phyloP scores from a whole-genome alignment of 495 filamentous ascomycete genomes.

The Annulohypoxylon maeteangense region DNA sequence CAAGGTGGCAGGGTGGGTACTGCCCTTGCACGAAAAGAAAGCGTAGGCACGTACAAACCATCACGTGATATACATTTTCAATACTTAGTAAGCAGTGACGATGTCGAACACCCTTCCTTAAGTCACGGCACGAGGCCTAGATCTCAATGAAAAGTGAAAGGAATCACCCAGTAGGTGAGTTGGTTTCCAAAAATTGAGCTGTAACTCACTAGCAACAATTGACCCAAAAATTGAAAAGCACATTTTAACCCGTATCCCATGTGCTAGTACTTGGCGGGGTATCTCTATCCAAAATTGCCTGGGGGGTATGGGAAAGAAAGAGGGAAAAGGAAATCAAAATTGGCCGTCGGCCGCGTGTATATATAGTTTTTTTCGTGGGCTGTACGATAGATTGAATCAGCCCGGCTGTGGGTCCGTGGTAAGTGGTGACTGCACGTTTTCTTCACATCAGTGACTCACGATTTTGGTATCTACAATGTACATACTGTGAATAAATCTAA shows the following conservation, averaged over 20 bases:
- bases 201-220: background rate
- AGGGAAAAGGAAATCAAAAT: background rate
- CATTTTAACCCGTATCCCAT: conserved; percentile 1
- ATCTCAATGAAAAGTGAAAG: conserved; percentile 34
- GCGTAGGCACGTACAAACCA: conserved; percentile 17
- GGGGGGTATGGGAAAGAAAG: background rate
- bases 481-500: too few relatives aligned
- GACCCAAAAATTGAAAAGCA: conserved; percentile 12
- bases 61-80: background rate
- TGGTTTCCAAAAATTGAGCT: conserved; percentile 3
- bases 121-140: conserved; percentile 28
- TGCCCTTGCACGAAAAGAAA: conserved; percentile 12
- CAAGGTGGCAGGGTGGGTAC: background rate
- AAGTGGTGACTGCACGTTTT: too few relatives aligned
- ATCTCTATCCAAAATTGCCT: conserved; percentile 9
- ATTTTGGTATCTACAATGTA: too few relatives aligned
- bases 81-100: background rate
- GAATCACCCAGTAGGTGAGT: conserved; percentile 1
- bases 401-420: too few relatives aligned
- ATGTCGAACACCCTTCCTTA: conserved; percentile 9
- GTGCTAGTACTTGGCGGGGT: conserved; percentile 3
- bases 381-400: too few relatives aligned
- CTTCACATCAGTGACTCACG: too few relatives aligned
- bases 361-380: background rate
- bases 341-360: background rate